Evolutionary conservation across 495 filamentous ascomycete genomes (phyloP), one percentile per base, ranked within the genome.

Genomic region (Niebla homalea): DNA sequence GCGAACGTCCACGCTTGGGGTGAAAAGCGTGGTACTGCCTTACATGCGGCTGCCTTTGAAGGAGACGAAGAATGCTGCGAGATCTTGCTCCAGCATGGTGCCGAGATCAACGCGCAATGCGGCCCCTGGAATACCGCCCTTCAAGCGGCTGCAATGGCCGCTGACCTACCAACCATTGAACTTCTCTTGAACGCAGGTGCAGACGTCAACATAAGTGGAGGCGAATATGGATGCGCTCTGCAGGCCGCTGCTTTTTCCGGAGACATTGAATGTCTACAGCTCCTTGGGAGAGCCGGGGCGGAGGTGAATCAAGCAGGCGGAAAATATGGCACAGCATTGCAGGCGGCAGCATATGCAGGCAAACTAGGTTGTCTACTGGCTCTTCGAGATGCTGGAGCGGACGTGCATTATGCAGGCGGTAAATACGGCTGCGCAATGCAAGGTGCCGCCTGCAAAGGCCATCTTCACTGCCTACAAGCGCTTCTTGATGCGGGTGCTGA

Each of bases 281-380:
- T 21, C 6, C 41, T 67, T 6, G 18, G 67, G 0, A 53, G 58
- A 16, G 51, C 46, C 47, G 64, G 64, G 14, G 64, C 64, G 25
- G 45, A 66, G 43, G 53, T 64, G 20, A 62, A 64, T 52, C 43
- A 59, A 43, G 23, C 29, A 43, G 45, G 23, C 22, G 47, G 53
- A 38, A 19, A 52, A 18, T 61, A 48, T 40, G 59, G 58, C 2
- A 61, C 51, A 25, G 52, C 60, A 25, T 52, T 68, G n/a, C 29
- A 29, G 35, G 56, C 48, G 22, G 58, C 64, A 46, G 56, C 53
- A 46, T 65, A 10, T 16, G 65, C n/a, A 10, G 46, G 54, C 11
- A 8, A 58, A 21, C 8, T 19, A 5, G 26, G 53, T 1, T 29
- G 60, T 22, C 46, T 62, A 2, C 22, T 60, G 15, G n/a, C 50